phyloP scores from a whole-genome alignment of 2,329 filamentous ascomycete species.

The Trichoderma pleuroti region DNA sequence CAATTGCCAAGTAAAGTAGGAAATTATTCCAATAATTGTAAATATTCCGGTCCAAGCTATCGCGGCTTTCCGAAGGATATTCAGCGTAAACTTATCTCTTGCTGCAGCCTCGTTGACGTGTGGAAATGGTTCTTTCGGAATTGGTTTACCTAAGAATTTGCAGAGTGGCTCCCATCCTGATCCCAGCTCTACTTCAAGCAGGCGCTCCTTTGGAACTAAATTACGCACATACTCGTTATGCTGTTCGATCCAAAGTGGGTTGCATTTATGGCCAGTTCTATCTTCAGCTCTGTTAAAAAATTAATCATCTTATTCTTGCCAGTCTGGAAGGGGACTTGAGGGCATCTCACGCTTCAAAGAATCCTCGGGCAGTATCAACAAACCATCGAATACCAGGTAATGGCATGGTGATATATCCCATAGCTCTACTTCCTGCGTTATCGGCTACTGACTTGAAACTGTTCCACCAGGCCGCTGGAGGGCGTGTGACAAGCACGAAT shows the following conservation, averaged over 20 bases:
- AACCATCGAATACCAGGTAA: background rate
- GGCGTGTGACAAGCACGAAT: background rate
- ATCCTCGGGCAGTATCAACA: background rate
- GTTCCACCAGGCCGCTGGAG: background rate
- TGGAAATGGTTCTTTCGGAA: conserved; percentile 28
- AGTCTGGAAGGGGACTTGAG: background rate
- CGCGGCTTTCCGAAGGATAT: background rate
- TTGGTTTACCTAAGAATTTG: conserved; percentile 33
- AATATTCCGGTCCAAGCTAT: background rate
- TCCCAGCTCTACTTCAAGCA: conserved; percentile 32
- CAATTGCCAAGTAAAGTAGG: background rate
- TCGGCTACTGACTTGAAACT: background rate
- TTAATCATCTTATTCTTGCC: background rate
- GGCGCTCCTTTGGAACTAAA: conserved; percentile 15
- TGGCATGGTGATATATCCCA: background rate
- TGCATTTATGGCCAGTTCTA: background rate
- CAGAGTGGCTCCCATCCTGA: conserved; percentile 39
- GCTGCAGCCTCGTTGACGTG: conserved; percentile 29
- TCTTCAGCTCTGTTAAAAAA: background rate
- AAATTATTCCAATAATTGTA: background rate
- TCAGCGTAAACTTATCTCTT: background rate
- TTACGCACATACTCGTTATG: conserved; percentile 19
- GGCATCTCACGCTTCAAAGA: background rate
- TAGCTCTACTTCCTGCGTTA: background rate
- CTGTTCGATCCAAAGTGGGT: background rate